Conservation (phyloP, 176 grass and related monocot species). For the Ensete glaucum region DNA sequence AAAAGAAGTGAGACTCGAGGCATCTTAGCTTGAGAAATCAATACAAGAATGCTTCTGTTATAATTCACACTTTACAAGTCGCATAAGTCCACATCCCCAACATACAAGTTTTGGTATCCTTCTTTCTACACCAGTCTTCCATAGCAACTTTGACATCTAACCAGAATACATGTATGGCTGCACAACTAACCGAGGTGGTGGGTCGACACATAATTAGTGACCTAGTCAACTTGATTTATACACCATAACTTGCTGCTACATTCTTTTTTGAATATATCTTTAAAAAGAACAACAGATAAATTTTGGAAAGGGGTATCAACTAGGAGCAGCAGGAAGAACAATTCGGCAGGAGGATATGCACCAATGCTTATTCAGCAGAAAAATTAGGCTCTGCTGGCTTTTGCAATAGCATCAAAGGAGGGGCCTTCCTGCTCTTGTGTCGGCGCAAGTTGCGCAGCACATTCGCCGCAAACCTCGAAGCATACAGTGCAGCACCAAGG, state of each 20-base stretch:
- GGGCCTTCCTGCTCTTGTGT: slow-evolving; percentile 55
- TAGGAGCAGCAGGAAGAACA: not conserved
- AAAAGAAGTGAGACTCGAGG: no score
- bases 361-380: slow-evolving; percentile 44
- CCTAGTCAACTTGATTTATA: not conserved
- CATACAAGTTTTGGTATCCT: no score
- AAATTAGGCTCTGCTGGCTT: slow-evolving; percentile 89
- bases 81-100: no score
- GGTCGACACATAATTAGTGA: not conserved
- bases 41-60: no score
- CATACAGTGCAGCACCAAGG: slow-evolving; percentile 61
- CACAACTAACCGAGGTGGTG: not conserved
- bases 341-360: not conserved
- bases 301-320: not conserved
- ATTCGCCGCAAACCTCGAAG: slow-evolving; percentile 74
- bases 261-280: not conserved
- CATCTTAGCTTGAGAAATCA: no score
- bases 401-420: slow-evolving; percentile 58
- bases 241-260: not conserved
- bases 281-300: not conserved
- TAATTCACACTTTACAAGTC: no score
- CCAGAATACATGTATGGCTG: not conserved
- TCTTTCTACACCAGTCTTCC: not conserved
- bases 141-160: not conserved
- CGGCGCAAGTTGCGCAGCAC: slow-evolving; percentile 57